phyloP scores from a whole-genome alignment of 768 basidiomycete species.

The Scleroderma bovista region DNA sequence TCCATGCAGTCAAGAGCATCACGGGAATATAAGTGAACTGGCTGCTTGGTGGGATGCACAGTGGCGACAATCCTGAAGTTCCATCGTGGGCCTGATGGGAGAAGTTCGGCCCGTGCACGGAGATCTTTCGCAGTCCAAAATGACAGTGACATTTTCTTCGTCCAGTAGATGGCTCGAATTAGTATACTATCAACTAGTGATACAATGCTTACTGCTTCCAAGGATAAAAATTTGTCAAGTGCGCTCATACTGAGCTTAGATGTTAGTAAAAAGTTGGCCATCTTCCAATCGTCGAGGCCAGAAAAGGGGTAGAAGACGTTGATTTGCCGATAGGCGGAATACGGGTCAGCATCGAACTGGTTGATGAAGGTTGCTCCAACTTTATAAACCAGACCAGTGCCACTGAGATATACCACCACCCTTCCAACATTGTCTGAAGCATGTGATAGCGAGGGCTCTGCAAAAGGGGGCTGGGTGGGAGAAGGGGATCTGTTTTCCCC shows the following conservation, averaged over 20 bases:
- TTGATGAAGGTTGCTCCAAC: slow-evolving; percentile 19
- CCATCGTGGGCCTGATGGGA: slow-evolving; percentile 26
- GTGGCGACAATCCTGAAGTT: slow-evolving; percentile 7
- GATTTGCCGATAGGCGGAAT: slow-evolving; percentile 10
- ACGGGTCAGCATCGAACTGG: slow-evolving; percentile 19
- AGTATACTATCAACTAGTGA: not conserved
- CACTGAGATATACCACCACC: not conserved
- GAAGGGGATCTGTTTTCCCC: not conserved
- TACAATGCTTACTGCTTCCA: slow-evolving; percentile 19
- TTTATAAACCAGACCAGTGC: not conserved
- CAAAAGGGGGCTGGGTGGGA: not conserved
- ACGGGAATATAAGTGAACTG: slow-evolving; percentile 21
- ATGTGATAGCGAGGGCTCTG: not conserved
- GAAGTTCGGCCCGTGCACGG: slow-evolving; percentile 18
- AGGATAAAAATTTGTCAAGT: slow-evolving; percentile 23
- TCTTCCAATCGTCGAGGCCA: slow-evolving; percentile 28
- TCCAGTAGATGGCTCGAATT: slow-evolving; percentile 14
- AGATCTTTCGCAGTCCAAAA: slow-evolving; percentile 25
- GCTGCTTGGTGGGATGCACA: slow-evolving; percentile 16
- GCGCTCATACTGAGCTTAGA: slow-evolving; percentile 25
- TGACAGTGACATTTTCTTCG: slow-evolving; percentile 17
- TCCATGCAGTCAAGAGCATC: slow-evolving; percentile 25
- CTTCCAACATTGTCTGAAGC: not conserved
- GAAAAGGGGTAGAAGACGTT: slow-evolving; percentile 31
- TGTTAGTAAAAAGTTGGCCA: slow-evolving; percentile 23